phyloP scores from a whole-genome alignment of 2,329 filamentous ascomycete genomes.

The Nectriaceae sp. region DNA sequence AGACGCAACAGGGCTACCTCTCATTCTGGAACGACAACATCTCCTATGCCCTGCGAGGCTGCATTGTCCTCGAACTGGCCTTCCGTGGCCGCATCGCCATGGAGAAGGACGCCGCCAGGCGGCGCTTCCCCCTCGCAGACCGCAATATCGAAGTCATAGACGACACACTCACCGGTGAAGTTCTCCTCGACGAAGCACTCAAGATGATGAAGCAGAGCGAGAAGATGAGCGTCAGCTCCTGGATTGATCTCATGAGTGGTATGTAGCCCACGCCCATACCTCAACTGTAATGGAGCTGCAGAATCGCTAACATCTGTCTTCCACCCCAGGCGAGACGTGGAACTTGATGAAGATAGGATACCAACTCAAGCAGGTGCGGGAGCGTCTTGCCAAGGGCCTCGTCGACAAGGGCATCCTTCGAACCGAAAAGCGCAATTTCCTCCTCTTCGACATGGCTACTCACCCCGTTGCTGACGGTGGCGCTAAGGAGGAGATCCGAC shows the following conservation, averaged over 20 bases:
- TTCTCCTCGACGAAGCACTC: slow-evolving; percentile 92
- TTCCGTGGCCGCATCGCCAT: slow-evolving; percentile 96
- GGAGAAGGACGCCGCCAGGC: slow-evolving; percentile 92
- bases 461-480: slow-evolving; percentile 95
- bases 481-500: slow-evolving; percentile 95
- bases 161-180: slow-evolving; percentile 93
- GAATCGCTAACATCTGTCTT: slow-evolving; percentile 19
- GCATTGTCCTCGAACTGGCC: slow-evolving; percentile 96
- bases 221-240: slow-evolving; percentile 99
- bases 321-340: slow-evolving; percentile 88
- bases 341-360: slow-evolving; percentile 99
- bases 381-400: slow-evolving; percentile 93
- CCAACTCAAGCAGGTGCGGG: slow-evolving; percentile 97
- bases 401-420: slow-evolving; percentile 98
- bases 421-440: slow-evolving; percentile 98
- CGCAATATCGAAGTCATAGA: slow-evolving; percentile 96
- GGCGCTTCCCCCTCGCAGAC: slow-evolving; percentile 91
- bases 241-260: slow-evolving; percentile 99
- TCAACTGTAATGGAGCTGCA: slow-evolving; percentile 10
- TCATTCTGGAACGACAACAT: slow-evolving; percentile 99
- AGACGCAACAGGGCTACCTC: slow-evolving; percentile 76
- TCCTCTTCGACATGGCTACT: slow-evolving; percentile 99
- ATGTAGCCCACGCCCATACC: slow-evolving; percentile 33
- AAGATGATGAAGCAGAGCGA: slow-evolving; percentile 99
- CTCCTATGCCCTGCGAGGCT: slow-evolving; percentile 94